Conservation (phyloP, 768 basidiomycete genomes). For the Cyclocybe aegerita region DNA sequence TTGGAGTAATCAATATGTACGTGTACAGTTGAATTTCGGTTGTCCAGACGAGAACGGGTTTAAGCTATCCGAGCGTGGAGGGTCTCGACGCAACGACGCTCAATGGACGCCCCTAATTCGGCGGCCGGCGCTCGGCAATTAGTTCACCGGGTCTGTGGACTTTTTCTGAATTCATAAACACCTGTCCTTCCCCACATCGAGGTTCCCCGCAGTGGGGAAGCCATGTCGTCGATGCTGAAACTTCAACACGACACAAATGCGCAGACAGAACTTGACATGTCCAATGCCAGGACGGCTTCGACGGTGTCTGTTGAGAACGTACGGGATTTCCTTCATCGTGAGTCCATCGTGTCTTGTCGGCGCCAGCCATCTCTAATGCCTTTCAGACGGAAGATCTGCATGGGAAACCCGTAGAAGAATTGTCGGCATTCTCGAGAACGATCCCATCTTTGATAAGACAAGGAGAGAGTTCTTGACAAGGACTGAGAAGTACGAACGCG, state of each 20-base stretch:
- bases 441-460: conserved; percentile 61
- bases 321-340: conserved; percentile 52
- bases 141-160: no score
- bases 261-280: conserved; percentile 55
- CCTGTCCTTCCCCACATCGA: no score
- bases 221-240: background rate
- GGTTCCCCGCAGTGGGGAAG: background rate
- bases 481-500: conserved; percentile 55
- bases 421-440: conserved; percentile 45
- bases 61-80: no score
- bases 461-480: conserved; percentile 57
- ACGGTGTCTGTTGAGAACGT: conserved; percentile 42
- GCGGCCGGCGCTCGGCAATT: no score
- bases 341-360: conserved; percentile 14
- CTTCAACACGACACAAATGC: conserved; percentile 34
- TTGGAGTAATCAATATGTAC: no score
- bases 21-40: no score
- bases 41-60: no score
- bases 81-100: no score
- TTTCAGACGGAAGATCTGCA: conserved; percentile 43
- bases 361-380: background rate
- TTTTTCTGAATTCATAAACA: no score
- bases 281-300: conserved; percentile 41
- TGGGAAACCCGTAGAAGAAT: conserved; percentile 52
- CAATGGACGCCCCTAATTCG: no score